Percentiles rank a stretch among this genome's conserved stretches.
These are phyloP conservation scores for Pythium brachiatum DNA, from an alignment of 352 stramenopile genomes.

Conservation along the genomic window DNA sequence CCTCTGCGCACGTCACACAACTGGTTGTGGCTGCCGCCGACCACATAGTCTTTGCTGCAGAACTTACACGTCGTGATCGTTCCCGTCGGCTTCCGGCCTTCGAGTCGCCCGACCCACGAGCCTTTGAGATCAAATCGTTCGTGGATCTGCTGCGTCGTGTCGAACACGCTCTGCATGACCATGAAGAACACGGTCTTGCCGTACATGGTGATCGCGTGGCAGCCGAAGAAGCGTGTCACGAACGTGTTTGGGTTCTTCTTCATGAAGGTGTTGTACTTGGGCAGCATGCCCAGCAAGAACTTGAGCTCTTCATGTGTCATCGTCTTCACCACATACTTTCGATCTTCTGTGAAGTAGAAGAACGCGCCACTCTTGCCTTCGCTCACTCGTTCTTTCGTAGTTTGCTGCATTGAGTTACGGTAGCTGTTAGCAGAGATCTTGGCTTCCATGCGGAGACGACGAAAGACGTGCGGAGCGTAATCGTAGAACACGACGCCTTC, in stretches of 20 bases:
- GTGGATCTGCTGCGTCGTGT: constrained; percentile 75
- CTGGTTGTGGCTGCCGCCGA: constrained; percentile 70
- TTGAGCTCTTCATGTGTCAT: constrained; percentile 72
- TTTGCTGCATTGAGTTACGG: constrained; percentile 63
- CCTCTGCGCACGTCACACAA: constrained; percentile 55
- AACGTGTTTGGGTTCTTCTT: constrained; percentile 70
- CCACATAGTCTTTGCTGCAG: constrained; percentile 59
- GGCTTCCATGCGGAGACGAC: constrained; percentile 56
- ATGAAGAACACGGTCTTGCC: constrained; percentile 85
- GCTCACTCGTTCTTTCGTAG: constrained; percentile 74
- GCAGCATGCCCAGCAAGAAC: constrained; percentile 70
- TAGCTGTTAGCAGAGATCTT: constrained; percentile 67
- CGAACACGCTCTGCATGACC: constrained; percentile 84
- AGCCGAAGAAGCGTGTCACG: constrained; percentile 79
- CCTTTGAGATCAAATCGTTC: constrained; percentile 84
- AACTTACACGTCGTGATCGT: constrained; percentile 75
- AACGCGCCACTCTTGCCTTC: constrained; percentile 83
- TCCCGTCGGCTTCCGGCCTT: constrained; percentile 68
- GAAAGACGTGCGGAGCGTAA: constrained; percentile 78
- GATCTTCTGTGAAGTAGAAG: constrained; percentile 83
- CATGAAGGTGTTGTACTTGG: constrained; percentile 68
- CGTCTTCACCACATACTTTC: constrained; percentile 85
- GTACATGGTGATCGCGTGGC: constrained; percentile 82
- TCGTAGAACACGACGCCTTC: constrained; percentile 78
- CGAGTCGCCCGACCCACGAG: constrained; percentile 77